Evolutionary conservation across 2,329 filamentous ascomycete species (phyloP), one percentile per base, ranked within the genome.

Genomic region (Tolypocladium amazonense): DNA sequence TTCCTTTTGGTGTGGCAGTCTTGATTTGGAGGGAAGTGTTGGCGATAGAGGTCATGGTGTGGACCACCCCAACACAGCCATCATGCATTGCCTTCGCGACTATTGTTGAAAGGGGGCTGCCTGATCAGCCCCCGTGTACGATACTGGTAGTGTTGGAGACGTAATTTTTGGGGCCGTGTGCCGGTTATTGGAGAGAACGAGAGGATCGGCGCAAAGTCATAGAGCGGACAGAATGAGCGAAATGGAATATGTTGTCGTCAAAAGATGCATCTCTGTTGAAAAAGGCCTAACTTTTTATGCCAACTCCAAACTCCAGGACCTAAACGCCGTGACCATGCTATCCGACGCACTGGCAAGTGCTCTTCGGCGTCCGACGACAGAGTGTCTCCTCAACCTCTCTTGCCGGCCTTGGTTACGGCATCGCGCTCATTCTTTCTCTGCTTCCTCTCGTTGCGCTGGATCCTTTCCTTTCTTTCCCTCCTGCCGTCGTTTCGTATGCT

Each of bases 381-480:
- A 11, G 35, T 37, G 35, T 20, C 25, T 52, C 41, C 14, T 54
- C 50, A 69, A 59, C 47, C 61, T 58, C 63, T 68, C 61, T 66
- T 68, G 27, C 63, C 64, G 39, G 60, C 33, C 56, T 67, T 67
- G 53, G 25, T 35, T 25, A 54, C 68, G 20, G 74, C 73, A 65
- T 79, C 78, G 67, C 80, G 79, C 69, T 82, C 77, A 70, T 91
- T 91, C 68, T 82, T 84, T 69, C 86, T 81, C 84, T 85, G 83
- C 75, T 82, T 81, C 65, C 87, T 77, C 74, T 89, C 86, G 72
- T 89, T 90, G 65, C 86, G 79, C 73, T 84, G 86, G 67, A 89
- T 83, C 65, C 80, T 81, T 75, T 93, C 90, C 68, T 83, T 82
- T 58, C 83, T 81, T 73, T 80, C 86, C 69, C 76, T 82, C 72